A percentile compares a stretch with the other conserved stretches of the same genome.
These are phyloP conservation scores for Chamaecrista fasciculata DNA, from an alignment of 306 rosid species.

Conservation along the genomic window DNA sequence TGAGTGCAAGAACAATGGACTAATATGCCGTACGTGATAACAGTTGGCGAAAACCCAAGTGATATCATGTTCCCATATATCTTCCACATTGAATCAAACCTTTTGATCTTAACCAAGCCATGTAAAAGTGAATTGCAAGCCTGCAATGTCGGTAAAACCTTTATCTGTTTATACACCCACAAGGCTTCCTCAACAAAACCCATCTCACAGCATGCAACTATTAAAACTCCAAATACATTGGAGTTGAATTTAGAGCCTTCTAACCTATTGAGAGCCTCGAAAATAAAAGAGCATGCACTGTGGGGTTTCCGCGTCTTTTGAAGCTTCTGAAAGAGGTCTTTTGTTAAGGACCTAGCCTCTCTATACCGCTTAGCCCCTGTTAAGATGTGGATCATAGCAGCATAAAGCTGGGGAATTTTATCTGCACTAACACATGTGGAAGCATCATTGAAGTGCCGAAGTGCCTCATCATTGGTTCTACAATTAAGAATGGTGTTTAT, in stretches of 20 bases:
- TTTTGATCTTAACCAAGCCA: slow-evolving; percentile 43
- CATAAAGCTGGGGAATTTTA: slow-evolving; percentile 32
- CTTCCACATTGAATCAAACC: slow-evolving; percentile 48
- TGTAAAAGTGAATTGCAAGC: slow-evolving; percentile 65
- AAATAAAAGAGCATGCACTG: slow-evolving; percentile 32
- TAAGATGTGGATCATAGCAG: slow-evolving; percentile 45
- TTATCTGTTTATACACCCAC: slow-evolving; percentile 37
- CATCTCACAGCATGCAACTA: slow-evolving; percentile 46
- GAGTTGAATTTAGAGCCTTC: slow-evolving; percentile 34
- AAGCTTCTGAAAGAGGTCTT: slow-evolving; percentile 43
- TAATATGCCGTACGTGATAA: slow-evolving; percentile 56
- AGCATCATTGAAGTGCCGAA: slow-evolving; percentile 33
- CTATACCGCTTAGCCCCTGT: slow-evolving; percentile 35
- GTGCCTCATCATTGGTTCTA: slow-evolving; percentile 37
- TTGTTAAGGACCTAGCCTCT: slow-evolving; percentile 48
- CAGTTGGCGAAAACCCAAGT: slow-evolving; percentile 49
- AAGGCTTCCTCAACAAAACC: slow-evolving; percentile 58
- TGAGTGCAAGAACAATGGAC: slow-evolving; percentile 43
- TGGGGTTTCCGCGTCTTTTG: slow-evolving; percentile 39
- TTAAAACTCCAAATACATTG: slow-evolving; percentile 42
- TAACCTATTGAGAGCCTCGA: slow-evolving; percentile 40
- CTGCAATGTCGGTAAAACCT: slow-evolving; percentile 38
- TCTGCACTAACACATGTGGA: slow-evolving; percentile 5
- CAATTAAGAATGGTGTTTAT: slow-evolving; percentile 34
- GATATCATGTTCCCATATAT: slow-evolving; percentile 45